Evolutionary conservation across 805 yeast genomes (phyloP), one percentile per base, ranked within the genome.

Genomic region (Barnettozyma salicaria): DNA sequence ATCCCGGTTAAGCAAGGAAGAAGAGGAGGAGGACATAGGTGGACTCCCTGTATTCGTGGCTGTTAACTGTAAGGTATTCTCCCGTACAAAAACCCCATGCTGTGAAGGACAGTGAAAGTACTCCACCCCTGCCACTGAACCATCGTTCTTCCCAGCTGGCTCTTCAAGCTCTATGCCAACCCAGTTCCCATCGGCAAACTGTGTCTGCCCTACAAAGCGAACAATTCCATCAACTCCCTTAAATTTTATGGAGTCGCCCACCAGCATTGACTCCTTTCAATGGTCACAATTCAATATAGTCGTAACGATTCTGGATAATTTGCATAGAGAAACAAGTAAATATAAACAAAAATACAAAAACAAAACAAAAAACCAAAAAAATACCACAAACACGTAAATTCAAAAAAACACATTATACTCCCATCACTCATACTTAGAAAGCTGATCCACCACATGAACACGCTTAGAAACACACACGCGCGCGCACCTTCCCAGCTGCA

Each of bases 121-220:
- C 19, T 68, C 49, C 1, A 50, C 54, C 1, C 83, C 88, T 17
- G 76, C 72, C 9, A 88, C 68, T 31, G 73, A 61, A 0, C 97
- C 97, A 52, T 86, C 77, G 52, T 88, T 86, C 59, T 80, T 84
- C 2, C 97, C 97, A 8, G 66, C 64, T 0, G 92, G 80, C 41
- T 76, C 77, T 42, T 79, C 86, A 30, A 87, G 70, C 48, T 80
- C 86, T 6, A 89, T 68, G 0, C 97, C 97, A 11, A 80, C 68
- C 96, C 96, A 89, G 4, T 59, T 44, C 5, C 86, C 87, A 1
- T 68, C 59, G 3, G 83, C 76, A 60, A 80, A 80, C 32, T 70
- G 44, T 0, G 85, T 75, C 11, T 47, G 36, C 0, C 87, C 87
- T 2, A 69, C 41, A 49, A 56, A 80, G 34, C 69, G 57, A 2